Evolutionary conservation across 192 early-diverging fungal species (phyloP).

Genomic region (Dimargaris cristalligena): DNA sequence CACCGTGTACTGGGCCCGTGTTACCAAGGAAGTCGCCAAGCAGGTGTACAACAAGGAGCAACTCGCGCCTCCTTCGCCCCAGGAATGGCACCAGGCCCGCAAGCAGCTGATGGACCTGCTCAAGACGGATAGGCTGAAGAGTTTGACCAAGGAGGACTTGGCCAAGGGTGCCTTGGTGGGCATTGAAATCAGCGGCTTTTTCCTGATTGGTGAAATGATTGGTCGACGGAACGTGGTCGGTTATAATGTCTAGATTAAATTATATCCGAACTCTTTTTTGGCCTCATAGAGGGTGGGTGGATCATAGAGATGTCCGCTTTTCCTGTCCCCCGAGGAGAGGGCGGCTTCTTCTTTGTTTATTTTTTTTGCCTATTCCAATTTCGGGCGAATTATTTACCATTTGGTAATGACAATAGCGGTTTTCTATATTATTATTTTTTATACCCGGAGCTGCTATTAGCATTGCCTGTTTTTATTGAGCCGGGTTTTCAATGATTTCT

Average conservation of each 20-base stretch:
- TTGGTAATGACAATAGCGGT: too few species aligned
- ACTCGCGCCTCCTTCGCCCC: conserved; percentile 34
- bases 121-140: conserved; percentile 26
- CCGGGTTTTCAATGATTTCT: too few species aligned
- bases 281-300: too few species aligned
- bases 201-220: conserved; percentile 43
- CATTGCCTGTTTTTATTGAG: too few species aligned
- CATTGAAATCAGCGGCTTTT: conserved; percentile 38
- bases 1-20: conserved; percentile 33
- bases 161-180: conserved; percentile 32
- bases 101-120: conserved; percentile 22
- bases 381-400: too few species aligned
- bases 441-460: too few species aligned
- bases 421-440: too few species aligned
- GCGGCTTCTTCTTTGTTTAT: too few species aligned
- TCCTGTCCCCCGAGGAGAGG: too few species aligned
- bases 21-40: conserved; percentile 39
- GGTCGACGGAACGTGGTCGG: conserved; percentile 46
- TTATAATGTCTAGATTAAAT: conserved; percentile 33
- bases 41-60: conserved; percentile 43
- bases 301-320: too few species aligned
- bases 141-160: conserved; percentile 24
- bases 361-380: too few species aligned
- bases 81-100: conserved; percentile 31
- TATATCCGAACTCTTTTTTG: too few species aligned